phyloP scores from a whole-genome alignment of 192 early-diverging fungal genomes.

The Gigaspora rosea region DNA sequence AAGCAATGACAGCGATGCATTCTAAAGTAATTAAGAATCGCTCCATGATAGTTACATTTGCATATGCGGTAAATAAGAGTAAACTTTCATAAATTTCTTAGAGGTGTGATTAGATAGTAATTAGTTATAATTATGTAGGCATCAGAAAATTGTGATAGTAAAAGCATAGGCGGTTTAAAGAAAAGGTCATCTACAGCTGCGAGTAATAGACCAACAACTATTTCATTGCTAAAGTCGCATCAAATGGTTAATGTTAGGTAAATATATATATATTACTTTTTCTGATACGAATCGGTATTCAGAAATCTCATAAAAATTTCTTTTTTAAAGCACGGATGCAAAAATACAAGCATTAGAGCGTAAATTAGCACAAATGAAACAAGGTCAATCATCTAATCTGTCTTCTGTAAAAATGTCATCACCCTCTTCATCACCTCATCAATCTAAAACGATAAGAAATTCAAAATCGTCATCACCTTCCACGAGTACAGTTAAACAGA shows the following conservation, averaged over 20 bases:
- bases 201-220: conserved; percentile 45
- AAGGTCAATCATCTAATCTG: neutral
- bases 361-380: conserved; percentile 57
- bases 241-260: conserved; percentile 50
- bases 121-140: conserved; percentile 32
- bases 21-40: conserved; percentile 54
- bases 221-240: conserved; percentile 48
- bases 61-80: conserved; percentile 49
- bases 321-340: conserved; percentile 50
- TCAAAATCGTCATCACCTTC: neutral
- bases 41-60: conserved; percentile 63
- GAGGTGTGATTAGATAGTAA: neutral
- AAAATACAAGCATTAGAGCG: conserved; percentile 69
- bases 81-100: neutral
- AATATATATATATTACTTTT: neutral
- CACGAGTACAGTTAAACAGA: neutral
- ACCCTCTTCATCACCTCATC: neutral
- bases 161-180: conserved; percentile 32
- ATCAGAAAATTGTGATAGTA: conserved; percentile 43
- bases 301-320: conserved; percentile 6
- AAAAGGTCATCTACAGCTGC: conserved; percentile 36
- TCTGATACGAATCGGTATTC: neutral
- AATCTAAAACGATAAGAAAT: neutral
- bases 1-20: conserved; percentile 59
- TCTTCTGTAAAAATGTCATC: neutral